Percentiles rank a stretch among this genome's conserved stretches.
phyloP scores from a whole-genome alignment of 345 rosid genomes.

The Citrus maxima region DNA sequence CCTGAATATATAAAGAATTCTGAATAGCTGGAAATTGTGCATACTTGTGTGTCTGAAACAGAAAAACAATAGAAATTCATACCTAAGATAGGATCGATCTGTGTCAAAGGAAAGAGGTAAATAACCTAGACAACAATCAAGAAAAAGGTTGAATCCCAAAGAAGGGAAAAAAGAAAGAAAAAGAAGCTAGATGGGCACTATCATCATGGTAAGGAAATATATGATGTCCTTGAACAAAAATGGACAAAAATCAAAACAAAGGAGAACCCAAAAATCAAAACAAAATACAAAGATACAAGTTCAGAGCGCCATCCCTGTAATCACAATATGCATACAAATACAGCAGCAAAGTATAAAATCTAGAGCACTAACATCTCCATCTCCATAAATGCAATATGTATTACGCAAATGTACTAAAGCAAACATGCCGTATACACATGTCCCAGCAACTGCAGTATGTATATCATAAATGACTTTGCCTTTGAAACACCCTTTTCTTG shows the following conservation, averaged over 20 bases:
- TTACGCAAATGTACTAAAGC: background rate
- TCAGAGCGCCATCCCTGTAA: background rate
- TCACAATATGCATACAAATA: background rate
- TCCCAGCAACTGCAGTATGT: background rate
- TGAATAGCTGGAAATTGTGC: background rate
- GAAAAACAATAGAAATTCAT: background rate
- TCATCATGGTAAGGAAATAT: background rate
- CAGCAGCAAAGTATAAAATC: background rate
- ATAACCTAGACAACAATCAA: background rate
- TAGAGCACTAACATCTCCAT: background rate
- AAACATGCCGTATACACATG: background rate
- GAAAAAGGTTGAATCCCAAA: background rate
- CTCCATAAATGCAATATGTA: background rate
- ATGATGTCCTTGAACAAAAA: background rate
- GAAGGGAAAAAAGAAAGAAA: background rate
- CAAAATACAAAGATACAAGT: background rate
- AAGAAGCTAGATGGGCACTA: background rate
- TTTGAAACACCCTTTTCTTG: background rate
- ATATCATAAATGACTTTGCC: background rate
- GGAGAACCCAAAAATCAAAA: too few species aligned
- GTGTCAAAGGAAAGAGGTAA: background rate
- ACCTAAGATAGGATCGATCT: background rate
- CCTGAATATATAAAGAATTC: background rate
- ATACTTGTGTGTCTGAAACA: background rate
- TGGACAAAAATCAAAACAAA: background rate